Evolutionary conservation across 202 grass and related monocot genomes (phyloP), one percentile per base, ranked within the genome.

Genomic region (Panicum hallii): DNA sequence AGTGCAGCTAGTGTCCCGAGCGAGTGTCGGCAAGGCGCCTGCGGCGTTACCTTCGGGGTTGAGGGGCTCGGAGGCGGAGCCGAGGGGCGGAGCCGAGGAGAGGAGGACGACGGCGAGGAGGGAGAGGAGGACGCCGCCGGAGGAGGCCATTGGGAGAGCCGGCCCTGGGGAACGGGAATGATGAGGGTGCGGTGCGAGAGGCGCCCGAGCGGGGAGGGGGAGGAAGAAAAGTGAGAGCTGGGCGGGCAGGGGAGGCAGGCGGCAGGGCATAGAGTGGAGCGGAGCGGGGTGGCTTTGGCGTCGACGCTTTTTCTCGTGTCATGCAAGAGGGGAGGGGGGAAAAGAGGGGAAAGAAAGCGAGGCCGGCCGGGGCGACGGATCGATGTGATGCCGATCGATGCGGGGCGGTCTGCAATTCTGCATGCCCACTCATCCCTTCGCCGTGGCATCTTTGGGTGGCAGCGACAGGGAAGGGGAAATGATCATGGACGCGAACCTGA

Each of bases 21-120:
- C 36, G 36, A 38, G 36, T 38, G 36, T 3, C 36, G 36, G 36
- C 36, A 4, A 3, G 32, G 36, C 36, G 36, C 36, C 4, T 4
- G 36, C 36, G 36, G 36, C 36, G 36, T 38, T 38, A 98, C 96
- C 97, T 99, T 99, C 97, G 16, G 92, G 50, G 78, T 99, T 99
- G 63, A 94, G 93, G 1, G 93, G 91, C 76, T 99, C 87, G 79
- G 88, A 94, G 66, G 90, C 91, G 88, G 85, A 77, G 81, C 54
- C 84, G 67, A 74, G 14, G 45, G 14, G 15, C 5, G 88, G 88
- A 36, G 57, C 82, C 40, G 63, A 82, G 55, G 30, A 62, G 62
- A 94, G 6, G 36, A 93, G 56, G 28, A 92, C 23, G 79, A 78
- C 0, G 66, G 49, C 1, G 74, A 19, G 44, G 82, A 41, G 32